Percentiles rank a stretch among this genome's conserved stretches.
Conservation (phyloP, 345 rosid species). For the Carallia pectinifolia region DNA sequence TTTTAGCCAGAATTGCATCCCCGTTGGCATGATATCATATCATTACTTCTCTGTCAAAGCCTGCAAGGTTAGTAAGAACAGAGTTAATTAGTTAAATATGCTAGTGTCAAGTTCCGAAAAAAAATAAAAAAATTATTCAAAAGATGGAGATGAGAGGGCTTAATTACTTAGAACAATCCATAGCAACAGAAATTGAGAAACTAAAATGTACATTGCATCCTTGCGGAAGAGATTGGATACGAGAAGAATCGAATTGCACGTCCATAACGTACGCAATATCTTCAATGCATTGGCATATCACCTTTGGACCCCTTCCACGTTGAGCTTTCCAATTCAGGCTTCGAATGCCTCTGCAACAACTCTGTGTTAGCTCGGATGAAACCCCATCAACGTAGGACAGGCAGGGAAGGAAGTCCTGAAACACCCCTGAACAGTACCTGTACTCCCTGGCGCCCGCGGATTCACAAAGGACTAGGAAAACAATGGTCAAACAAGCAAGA, state of each 20-base stretch:
- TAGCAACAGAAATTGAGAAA: slow-evolving; percentile 35
- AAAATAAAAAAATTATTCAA: no score
- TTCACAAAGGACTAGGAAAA: background rate
- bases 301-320: background rate
- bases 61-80: no score
- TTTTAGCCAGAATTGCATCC: no score
- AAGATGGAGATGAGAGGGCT: background rate
- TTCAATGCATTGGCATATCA: slow-evolving; percentile 35
- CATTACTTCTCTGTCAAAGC: no score
- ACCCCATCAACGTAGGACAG: background rate
- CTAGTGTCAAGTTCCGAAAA: no score
- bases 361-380: background rate
- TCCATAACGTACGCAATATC: slow-evolving; percentile 23
- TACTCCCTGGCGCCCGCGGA: background rate
- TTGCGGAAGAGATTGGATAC: slow-evolving; percentile 8
- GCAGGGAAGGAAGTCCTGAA: background rate
- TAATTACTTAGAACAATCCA: slow-evolving; percentile 44
- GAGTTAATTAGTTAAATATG: no score
- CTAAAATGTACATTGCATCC: slow-evolving; percentile 22
- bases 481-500: background rate
- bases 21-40: no score
- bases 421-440: background rate
- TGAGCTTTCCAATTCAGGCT: slow-evolving; percentile 17
- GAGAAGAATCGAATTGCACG: slow-evolving; percentile 10
- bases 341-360: slow-evolving; percentile 18